Base-by-base conservation (phyloP, 176 grass and related monocot genomes). In the Zoysia japonica region DNA sequence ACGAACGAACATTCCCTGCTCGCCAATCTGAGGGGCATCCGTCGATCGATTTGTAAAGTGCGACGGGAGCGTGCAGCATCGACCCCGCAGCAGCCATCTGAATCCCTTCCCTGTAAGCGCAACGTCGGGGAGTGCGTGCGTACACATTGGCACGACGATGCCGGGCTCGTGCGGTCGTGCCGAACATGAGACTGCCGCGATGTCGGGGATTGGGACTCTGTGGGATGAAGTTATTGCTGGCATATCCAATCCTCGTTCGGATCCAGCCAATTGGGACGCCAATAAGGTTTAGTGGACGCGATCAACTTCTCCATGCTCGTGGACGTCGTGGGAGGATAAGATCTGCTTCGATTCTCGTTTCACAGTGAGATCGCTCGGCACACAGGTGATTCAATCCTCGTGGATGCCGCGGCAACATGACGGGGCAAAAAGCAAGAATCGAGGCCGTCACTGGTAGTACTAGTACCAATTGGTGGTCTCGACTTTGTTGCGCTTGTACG, bases 271-370 rank as follows among this genome's bases (percentile, higher is more conserved):
- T 44, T 36, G 35, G 44, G 28, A 28, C 28, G 28, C 57, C 61
- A 28, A 67, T 59, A 9, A 46, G 44, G 7, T 16, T 88, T 63
- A 63, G 86, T 49, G 43, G 77, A 80, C 51, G 77, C 41, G 10
- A 81, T 80, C 82, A 61, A 81, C 77, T 49, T 37, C 36, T 1
- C 28, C 86, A 35, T 47, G 56, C 76, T 38, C 47, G 6, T 16
- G 11, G 19, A 35, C 57, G 57, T 35, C 9, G 81, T 47, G 53
- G 70, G 76, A 84, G 79, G 86, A 88, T 84, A 70, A 84, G 75
- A 88, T 84, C 60, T 17, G 72, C 68, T 52, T 39, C 12, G 76
- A 64, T 88, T 56, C 70, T 63, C 5, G 81, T 37, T 75, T 55
- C 3, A 35, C 16, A 80, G 62, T 74, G 53, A 59, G 45, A 65